These are phyloP conservation scores for Linnemannia elongata DNA, from an alignment of 192 early-diverging fungal species.

Conservation along the genomic window DNA sequence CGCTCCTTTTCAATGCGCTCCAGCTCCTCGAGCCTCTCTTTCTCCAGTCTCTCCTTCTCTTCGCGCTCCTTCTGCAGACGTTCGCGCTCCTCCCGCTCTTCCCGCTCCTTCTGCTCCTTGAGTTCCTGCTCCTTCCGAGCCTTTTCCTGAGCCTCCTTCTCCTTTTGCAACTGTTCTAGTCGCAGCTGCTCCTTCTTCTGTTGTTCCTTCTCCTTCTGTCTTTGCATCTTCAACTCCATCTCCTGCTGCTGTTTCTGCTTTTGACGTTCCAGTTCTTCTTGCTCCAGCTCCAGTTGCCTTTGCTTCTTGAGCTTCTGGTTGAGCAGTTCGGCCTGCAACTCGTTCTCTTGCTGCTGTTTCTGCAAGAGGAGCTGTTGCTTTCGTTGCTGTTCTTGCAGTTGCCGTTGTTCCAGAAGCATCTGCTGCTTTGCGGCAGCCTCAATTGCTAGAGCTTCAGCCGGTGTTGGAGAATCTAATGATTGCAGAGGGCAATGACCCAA, in stretches of 20 bases:
- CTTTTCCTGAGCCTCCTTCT: slow-evolving; percentile 20
- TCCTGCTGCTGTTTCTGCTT: slow-evolving; percentile 42
- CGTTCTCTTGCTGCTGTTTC: slow-evolving; percentile 30
- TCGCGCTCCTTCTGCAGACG: slow-evolving; percentile 16
- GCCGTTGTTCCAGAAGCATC: slow-evolving; percentile 43
- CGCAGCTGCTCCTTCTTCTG: slow-evolving; percentile 15
- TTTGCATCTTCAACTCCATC: slow-evolving; percentile 28
- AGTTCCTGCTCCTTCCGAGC: slow-evolving; percentile 15
- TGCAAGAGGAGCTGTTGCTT: slow-evolving; percentile 29
- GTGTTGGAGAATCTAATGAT: slow-evolving; percentile 41
- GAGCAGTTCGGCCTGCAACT: slow-evolving; percentile 20
- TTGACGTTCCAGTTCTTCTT: slow-evolving; percentile 34
- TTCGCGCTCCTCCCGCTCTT: slow-evolving; percentile 18
- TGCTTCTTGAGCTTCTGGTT: slow-evolving; percentile 31
- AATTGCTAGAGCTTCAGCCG: slow-evolving; percentile 51
- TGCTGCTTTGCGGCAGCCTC: slow-evolving; percentile 51
- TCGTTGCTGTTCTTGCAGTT: slow-evolving; percentile 44
- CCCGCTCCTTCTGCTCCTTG: slow-evolving; percentile 15
- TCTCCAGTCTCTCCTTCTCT: slow-evolving; percentile 19
- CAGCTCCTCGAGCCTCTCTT: neutral
- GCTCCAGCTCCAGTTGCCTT: slow-evolving; percentile 25
- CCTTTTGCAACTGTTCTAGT: slow-evolving; percentile 16
- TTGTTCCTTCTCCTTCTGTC: slow-evolving; percentile 16
- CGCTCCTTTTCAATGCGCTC: neutral
- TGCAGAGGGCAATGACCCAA: neutral